Base-by-base conservation (phyloP, 805 yeast genomes). In the Dipodascus geniculatus region DNA sequence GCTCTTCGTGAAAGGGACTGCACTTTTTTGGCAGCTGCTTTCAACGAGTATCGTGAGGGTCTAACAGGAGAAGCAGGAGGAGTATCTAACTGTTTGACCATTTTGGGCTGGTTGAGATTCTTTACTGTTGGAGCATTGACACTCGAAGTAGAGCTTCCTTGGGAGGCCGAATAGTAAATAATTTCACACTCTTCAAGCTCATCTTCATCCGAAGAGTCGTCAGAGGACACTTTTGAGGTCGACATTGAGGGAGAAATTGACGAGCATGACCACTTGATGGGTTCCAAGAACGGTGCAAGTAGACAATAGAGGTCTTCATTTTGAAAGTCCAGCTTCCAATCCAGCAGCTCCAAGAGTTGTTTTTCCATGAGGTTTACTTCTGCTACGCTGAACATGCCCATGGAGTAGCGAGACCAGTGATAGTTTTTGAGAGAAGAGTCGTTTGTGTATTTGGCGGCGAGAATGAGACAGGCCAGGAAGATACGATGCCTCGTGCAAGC, bases 351-450 rank as follows among this genome's bases (percentile, higher is more conserved):
- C 51, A 91, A 79, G 61, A 93, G 73, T 70, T 91, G 98, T 60
- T 90, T 77, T 71, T 91, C 99, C 63, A 95, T 85, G 58, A 89
- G 81, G 69, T 91, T 93, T 52, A 93, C 88, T 64, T 91, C 98
- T 22, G 75, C 75, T 38, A 86, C 71, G 8, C 82, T 65, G 56
- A 91, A 77, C 48, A 93, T 74, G 0, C 97, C 97, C 65, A 84
- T 83, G 2, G 98, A 89, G 73, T 91, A 91, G 56, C 80, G 77
- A 2, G 96, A 83, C 99, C 99, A 91, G 72, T 93, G 97, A 70
- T 85, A 89, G 71, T 91, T 91, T 66, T 91, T 77, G 48, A 99
- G 99, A 20, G 95, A 83, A 2, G 96, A 85, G 72, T 91, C 99
- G 69, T 91, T 91, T 58, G 89, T 77, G 58, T 82, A 82, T 72